Percentiles rank a stretch among this genome's conserved stretches.
phyloP scores from a whole-genome alignment of 108 stramenopile species.

The Asterionellopsis glacialis region DNA sequence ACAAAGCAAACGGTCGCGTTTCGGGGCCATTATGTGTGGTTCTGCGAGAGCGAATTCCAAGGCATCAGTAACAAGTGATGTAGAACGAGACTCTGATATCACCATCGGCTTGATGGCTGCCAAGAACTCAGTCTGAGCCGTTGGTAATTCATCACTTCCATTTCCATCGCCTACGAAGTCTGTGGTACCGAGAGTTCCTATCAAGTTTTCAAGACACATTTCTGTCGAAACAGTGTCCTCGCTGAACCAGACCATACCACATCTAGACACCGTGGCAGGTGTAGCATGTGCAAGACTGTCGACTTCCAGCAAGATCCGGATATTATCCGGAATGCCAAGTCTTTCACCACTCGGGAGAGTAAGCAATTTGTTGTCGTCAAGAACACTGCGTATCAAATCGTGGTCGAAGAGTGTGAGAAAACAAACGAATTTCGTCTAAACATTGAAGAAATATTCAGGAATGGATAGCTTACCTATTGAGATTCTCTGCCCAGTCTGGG shows the following conservation, averaged over 20 bases:
- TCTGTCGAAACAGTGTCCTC: constrained; percentile 85
- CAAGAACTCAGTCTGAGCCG: constrained; percentile 71
- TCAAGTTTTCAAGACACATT: constrained; percentile 65
- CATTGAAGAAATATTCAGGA: background rate
- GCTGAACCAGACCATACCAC: constrained; percentile 99
- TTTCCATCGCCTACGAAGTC: constrained; percentile 38
- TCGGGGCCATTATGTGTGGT: constrained; percentile 89
- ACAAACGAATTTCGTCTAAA: background rate
- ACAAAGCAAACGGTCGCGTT: constrained; percentile 77
- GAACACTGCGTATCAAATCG: constrained; percentile 48
- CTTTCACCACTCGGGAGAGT: constrained; percentile 96
- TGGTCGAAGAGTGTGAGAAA: background rate
- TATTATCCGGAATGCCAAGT: constrained; percentile 81
- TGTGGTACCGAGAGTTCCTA: constrained; percentile 44
- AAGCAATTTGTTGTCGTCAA: constrained; percentile 96
- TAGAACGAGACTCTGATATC: constrained; percentile 44
- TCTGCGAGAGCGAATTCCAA: constrained; percentile 67
- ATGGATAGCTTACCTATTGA: constrained; percentile 52
- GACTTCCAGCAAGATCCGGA: constrained; percentile 91
- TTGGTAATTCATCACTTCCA: constrained; percentile 22
- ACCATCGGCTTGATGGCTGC: constrained; percentile 57
- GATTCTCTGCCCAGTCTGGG: constrained; percentile 89
- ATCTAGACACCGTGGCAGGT: constrained; percentile 96
- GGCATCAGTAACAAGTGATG: constrained; percentile 75
- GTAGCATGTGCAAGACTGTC: constrained; percentile 95